Evolutionary conservation across 139 green algal species (phyloP).

Genomic region (Coelastrella sp.): DNA sequence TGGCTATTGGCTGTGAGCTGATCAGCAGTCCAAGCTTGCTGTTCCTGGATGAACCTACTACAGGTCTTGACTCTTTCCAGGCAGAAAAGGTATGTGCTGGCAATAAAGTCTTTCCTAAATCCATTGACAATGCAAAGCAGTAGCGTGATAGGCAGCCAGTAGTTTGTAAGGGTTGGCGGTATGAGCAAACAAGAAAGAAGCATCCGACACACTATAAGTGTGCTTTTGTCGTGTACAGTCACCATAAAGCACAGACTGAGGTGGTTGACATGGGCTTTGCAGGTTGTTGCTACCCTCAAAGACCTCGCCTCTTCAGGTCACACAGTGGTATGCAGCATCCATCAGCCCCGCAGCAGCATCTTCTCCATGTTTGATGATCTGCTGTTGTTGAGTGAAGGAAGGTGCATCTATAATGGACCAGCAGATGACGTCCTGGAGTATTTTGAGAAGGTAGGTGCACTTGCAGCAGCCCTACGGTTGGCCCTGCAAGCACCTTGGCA

Average conservation of each 20-base stretch:
- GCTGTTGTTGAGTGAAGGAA: slow-evolving; percentile 79
- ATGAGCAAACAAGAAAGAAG: no score
- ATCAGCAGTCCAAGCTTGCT: slow-evolving; percentile 76
- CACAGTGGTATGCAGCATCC: slow-evolving; percentile 85
- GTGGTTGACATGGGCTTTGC: neutral
- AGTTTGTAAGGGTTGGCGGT: no score
- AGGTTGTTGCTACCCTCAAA: slow-evolving; percentile 84
- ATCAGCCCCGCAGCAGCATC: slow-evolving; percentile 89
- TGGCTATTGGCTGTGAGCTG: slow-evolving; percentile 90
- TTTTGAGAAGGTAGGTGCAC: slow-evolving; percentile 64
- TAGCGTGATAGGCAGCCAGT: no score
- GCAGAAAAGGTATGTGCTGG: slow-evolving; percentile 85
- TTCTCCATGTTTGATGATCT: slow-evolving; percentile 95
- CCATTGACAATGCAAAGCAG: no score
- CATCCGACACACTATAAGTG: no score
- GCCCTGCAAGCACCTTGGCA: no score
- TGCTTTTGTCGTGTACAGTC: no score
- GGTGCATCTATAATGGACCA: slow-evolving; percentile 71
- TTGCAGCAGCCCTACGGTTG: no score
- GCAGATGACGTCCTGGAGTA: slow-evolving; percentile 66
- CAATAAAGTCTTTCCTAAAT: no score
- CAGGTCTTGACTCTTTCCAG: slow-evolving; percentile 88
- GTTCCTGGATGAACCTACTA: slow-evolving; percentile 92
- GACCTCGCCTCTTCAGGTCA: slow-evolving; percentile 68
- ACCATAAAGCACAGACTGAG: neutral